Evolutionary conservation across 2,329 filamentous ascomycete species (phyloP), one percentile per base, ranked within the genome.

Genomic region (Keithomyces neogunnii): DNA sequence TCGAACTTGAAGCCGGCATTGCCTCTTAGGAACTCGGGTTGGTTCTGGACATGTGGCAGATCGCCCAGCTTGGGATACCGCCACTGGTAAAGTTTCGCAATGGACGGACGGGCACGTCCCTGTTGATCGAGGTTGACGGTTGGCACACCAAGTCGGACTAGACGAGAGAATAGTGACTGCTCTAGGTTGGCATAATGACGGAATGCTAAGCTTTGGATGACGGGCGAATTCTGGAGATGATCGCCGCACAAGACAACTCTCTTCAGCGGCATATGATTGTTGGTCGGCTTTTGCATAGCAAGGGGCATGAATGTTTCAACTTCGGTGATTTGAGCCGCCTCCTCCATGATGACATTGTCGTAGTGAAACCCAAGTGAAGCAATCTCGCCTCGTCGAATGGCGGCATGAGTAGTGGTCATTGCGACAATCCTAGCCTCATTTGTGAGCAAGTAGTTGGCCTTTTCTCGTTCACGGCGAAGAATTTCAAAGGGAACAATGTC

Each of bases 351-450:
- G 10, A 99, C 87, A 57, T 96, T 99, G 73, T 97, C 91, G 62
- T 99, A 99, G 59, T 89, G 89, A 70, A 99, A 99, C 13, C 91
- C 91, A n/a, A 97, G 78, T 13, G 81, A 78, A 1, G 89, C 86
- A 60, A 99, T 97, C 62, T 97, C 92, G 56, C 89, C 84, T 56
- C 92, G 79, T 55, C 90, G 84, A 79, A 99, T 99, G 1, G 93
- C 93, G 4, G 93, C 95, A 67, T 99, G 93, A 0, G 95, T 99
- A 3, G 91, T 95, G 19, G 93, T 99, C 95, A 99, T 99, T 52
- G 93, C 95, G 57, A 99, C 86, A 56, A 99, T 93, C 36, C 93
- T 85, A n/a, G 95, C 95, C 69, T 97, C 92, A 62, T 90, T 96
- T 5, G 90, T 86, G 35, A 99, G 80, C 5, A 99, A 81, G 63